A percentile compares a stretch with the other conserved stretches of the same genome.
Conservation (phyloP, 148 eudicot genomes). For the Beta vulgaris region DNA sequence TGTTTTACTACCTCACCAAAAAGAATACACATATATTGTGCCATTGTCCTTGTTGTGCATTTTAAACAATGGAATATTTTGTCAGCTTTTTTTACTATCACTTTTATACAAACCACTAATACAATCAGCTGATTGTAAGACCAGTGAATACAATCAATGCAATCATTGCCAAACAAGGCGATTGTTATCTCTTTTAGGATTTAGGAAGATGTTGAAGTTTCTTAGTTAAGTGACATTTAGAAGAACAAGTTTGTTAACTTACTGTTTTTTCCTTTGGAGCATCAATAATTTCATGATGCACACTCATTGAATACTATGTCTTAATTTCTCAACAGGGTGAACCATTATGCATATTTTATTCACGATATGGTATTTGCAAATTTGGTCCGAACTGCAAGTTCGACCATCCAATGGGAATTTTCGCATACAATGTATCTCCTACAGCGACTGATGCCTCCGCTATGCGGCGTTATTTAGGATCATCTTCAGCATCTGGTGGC, state of each 20-base stretch:
- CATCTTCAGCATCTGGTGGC: constrained; percentile 54
- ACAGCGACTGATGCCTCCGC: constrained; percentile 52
- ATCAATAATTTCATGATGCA: too few species aligned
- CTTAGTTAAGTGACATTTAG: background rate
- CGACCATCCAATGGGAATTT: constrained; percentile 80
- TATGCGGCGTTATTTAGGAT: constrained; percentile 58
- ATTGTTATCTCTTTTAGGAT: too few species aligned
- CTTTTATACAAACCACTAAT: too few species aligned
- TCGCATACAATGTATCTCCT: constrained; percentile 52
- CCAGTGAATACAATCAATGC: too few species aligned
- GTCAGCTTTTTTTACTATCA: too few species aligned
- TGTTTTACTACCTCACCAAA: too few species aligned
- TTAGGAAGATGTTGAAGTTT: too few species aligned
- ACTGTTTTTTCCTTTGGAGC: background rate
- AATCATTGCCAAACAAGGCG: too few species aligned
- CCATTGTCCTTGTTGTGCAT: too few species aligned
- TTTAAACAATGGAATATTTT: too few species aligned
- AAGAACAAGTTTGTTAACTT: background rate
- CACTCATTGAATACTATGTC: background rate
- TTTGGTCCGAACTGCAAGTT: constrained; percentile 97
- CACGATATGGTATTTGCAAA: constrained; percentile 94
- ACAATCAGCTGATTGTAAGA: too few species aligned
- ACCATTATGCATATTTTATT: constrained; percentile 85
- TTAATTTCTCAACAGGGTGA: constrained; percentile 55
- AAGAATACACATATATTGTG: too few species aligned